phyloP scores from a whole-genome alignment of 306 rosid species.

The Erythrophleum fordii region DNA sequence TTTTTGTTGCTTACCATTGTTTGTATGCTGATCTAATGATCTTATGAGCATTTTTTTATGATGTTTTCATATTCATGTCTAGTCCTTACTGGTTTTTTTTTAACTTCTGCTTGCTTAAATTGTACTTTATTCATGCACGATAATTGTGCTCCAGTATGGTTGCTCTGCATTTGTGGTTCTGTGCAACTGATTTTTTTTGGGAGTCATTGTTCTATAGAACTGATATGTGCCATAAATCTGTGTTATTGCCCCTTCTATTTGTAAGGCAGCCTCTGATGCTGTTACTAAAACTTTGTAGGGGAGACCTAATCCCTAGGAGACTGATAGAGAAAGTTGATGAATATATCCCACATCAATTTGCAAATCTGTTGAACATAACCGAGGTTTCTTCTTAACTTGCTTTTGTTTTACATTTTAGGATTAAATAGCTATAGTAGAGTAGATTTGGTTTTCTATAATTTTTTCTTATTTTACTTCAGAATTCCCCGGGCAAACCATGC shows the following conservation, averaged over 20 bases:
- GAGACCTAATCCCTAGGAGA: conserved; percentile 74
- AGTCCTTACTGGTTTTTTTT: conserved; percentile 22
- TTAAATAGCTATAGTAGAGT: conserved; percentile 17
- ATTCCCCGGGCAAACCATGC: conserved; percentile 53
- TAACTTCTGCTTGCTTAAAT: conserved; percentile 24
- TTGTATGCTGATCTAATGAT: conserved; percentile 18
- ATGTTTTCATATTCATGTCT: conserved; percentile 24
- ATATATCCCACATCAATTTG: conserved; percentile 76
- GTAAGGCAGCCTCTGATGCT: conserved; percentile 37
- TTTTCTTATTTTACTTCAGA: conserved; percentile 54
- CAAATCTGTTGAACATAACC: conserved; percentile 49
- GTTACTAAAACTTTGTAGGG: conserved; percentile 63
- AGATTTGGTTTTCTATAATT: conserved; percentile 11
- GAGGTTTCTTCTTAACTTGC: conserved; percentile 66
- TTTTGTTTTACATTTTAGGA: conserved; percentile 21
- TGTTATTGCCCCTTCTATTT: conserved; percentile 19
- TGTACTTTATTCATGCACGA: conserved; percentile 19
- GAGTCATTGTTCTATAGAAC: background rate
- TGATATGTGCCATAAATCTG: conserved; percentile 25
- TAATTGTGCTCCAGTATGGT: conserved; percentile 29
- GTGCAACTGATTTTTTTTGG: background rate
- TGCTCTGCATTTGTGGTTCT: conserved; percentile 29
- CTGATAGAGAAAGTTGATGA: conserved; percentile 77
- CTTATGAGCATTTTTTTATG: conserved; percentile 1
- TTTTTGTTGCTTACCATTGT: conserved; percentile 21